Conservation (phyloP, 345 rosid species). For the Eucalyptus cloeziana region DNA sequence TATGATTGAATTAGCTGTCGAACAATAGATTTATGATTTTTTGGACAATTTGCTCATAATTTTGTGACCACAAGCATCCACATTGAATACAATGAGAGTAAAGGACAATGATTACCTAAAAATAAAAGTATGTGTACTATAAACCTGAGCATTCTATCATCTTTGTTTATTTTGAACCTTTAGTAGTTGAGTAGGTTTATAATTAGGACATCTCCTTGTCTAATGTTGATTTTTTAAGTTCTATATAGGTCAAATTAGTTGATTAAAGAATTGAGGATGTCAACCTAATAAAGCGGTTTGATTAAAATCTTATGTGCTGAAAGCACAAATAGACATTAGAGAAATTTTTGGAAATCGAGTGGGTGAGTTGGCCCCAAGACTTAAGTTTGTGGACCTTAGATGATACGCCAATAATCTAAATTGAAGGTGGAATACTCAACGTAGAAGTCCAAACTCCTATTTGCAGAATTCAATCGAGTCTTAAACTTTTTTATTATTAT, state of each 20-base stretch:
- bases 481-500: neutral
- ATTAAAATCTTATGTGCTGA: neutral
- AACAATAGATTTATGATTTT: neutral
- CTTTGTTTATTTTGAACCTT: neutral
- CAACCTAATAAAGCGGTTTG: neutral
- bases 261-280: neutral
- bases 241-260: neutral
- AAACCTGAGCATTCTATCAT: neutral
- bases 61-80: neutral
- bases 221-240: neutral
- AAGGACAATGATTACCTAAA: neutral
- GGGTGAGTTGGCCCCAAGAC: neutral
- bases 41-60: neutral
- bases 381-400: neutral
- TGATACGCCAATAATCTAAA: neutral
- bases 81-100: neutral
- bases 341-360: neutral
- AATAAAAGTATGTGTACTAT: neutral
- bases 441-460: neutral
- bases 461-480: neutral
- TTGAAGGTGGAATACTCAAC: neutral
- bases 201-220: neutral
- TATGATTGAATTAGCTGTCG: fast-evolving
- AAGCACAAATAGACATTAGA: neutral
- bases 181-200: neutral